Conservation (phyloP, 805 yeast species). For the Wickerhamomyces tratensis region DNA sequence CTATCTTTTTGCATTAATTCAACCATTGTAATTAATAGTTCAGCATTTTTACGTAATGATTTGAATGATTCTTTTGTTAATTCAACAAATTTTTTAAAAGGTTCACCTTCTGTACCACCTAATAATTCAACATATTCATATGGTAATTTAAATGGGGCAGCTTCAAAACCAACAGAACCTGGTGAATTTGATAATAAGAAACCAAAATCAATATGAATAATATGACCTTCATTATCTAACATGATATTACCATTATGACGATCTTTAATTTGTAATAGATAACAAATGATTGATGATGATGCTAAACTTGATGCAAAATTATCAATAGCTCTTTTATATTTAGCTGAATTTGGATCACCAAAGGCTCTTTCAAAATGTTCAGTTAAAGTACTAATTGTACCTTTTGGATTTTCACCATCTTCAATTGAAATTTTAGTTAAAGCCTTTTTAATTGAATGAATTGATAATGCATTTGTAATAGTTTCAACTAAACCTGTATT, state of each 20-base stretch:
- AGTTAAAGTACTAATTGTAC: constrained; percentile 57
- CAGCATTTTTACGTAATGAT: constrained; percentile 63
- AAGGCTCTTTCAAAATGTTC: constrained; percentile 75
- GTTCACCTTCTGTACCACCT: constrained; percentile 65
- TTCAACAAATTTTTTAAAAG: constrained; percentile 49
- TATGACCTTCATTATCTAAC: constrained; percentile 94
- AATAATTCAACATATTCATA: constrained; percentile 80
- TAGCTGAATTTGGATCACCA: constrained; percentile 49
- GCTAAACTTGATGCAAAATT: constrained; percentile 85
- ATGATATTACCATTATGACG: constrained; percentile 96
- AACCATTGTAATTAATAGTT: constrained; percentile 70
- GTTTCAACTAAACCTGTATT: constrained; percentile 92
- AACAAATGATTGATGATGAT: constrained; percentile 85
- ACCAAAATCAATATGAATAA: constrained; percentile 93
- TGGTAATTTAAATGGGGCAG: constrained; percentile 93
- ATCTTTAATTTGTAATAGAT: constrained; percentile 85
- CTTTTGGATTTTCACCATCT: constrained; percentile 60
- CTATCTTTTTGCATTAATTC: constrained; percentile 94
- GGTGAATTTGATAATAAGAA: constrained; percentile 90
- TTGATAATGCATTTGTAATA: constrained; percentile 86
- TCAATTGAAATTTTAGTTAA: constrained; percentile 65
- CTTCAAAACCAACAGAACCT: constrained; percentile 94
- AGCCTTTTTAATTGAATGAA: constrained; percentile 92
- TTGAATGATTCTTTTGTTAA: constrained; percentile 67
- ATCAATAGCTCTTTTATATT: constrained; percentile 68